Evolutionary conservation across 163 green algal species (phyloP).

Genomic region (Scenedesmus sp.): DNA sequence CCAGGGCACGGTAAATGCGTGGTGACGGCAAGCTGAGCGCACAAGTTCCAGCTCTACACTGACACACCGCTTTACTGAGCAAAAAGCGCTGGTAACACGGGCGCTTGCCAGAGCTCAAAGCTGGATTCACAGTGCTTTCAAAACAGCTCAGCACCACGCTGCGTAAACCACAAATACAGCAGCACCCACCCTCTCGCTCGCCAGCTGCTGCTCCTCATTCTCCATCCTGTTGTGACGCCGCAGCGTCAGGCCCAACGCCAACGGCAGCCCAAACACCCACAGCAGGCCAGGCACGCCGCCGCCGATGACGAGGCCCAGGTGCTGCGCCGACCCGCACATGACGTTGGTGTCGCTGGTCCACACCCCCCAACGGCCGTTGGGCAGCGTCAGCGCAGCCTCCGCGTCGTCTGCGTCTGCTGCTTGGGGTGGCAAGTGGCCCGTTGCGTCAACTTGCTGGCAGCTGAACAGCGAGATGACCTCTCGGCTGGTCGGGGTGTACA

Average conservation of each 20-base stretch:
- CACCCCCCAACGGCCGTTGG: neutral
- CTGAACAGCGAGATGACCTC: conserved; percentile 22
- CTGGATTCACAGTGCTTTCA: too few species aligned
- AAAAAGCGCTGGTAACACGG: neutral
- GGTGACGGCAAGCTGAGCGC: too few species aligned
- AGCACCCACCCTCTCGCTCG: too few species aligned
- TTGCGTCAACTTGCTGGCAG: conserved; percentile 10
- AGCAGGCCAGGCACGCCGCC: conserved; percentile 9
- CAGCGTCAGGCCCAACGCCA: conserved; percentile 26
- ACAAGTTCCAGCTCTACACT: too few species aligned
- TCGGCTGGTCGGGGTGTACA: conserved; percentile 28
- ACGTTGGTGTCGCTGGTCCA: conserved; percentile 34
- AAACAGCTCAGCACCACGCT: too few species aligned
- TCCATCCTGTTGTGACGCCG: neutral
- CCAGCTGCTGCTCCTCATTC: too few species aligned
- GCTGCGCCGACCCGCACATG: neutral
- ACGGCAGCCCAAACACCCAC: conserved; percentile 29
- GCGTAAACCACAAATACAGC: too few species aligned
- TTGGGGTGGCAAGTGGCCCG: neutral
- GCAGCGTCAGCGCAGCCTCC: too few species aligned
- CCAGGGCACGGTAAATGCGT: too few species aligned
- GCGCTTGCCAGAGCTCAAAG: too few species aligned
- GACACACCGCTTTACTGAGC: too few species aligned
- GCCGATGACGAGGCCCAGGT: neutral
- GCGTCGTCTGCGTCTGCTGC: neutral